Percentiles rank a stretch among this genome's conserved stretches.
Evolutionary conservation across 495 filamentous ascomycete genomes (phyloP).

Genomic region (Lophiotrema nucula): DNA sequence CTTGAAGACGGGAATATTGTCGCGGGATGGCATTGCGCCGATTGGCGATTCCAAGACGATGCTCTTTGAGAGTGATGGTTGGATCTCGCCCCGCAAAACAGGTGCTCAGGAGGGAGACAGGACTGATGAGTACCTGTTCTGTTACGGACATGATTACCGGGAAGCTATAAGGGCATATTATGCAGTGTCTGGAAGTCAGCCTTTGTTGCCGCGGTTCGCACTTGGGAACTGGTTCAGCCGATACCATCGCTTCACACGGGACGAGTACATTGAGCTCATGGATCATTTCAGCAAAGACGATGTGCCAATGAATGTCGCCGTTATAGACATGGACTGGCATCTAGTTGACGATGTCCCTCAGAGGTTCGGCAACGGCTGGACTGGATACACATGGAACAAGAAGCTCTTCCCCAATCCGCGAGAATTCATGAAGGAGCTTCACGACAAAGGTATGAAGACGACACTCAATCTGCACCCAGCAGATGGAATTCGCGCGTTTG

Average conservation of each 20-base stretch:
- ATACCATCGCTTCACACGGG: slow-evolving; percentile 52
- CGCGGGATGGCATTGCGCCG: slow-evolving; percentile 46
- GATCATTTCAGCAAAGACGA: slow-evolving; percentile 47
- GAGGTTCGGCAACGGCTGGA: slow-evolving; percentile 50
- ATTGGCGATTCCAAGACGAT: slow-evolving; percentile 58
- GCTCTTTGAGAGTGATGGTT: slow-evolving; percentile 55
- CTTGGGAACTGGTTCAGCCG: slow-evolving; percentile 66
- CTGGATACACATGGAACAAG: slow-evolving; percentile 61
- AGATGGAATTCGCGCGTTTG: slow-evolving; percentile 52
- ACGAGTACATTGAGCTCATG: slow-evolving; percentile 55
- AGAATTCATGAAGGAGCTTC: slow-evolving; percentile 47
- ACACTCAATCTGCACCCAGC: slow-evolving; percentile 60
- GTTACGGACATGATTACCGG: slow-evolving; percentile 54
- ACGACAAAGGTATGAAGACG: slow-evolving; percentile 46
- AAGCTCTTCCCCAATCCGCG: slow-evolving; percentile 54
- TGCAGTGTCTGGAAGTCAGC: slow-evolving; percentile 54
- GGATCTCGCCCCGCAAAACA: slow-evolving; percentile 43
- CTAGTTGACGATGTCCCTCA: slow-evolving; percentile 42
- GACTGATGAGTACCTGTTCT: slow-evolving; percentile 58
- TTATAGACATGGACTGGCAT: slow-evolving; percentile 67
- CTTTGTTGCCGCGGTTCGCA: slow-evolving; percentile 54
- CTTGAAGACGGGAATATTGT: slow-evolving; percentile 52
- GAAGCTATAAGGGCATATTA: slow-evolving; percentile 57
- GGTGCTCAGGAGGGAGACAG: slow-evolving; percentile 41
- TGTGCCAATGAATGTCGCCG: slow-evolving; percentile 56